Evolutionary conservation across 495 filamentous ascomycete genomes (phyloP).

Genomic region (Thozetella sp.): DNA sequence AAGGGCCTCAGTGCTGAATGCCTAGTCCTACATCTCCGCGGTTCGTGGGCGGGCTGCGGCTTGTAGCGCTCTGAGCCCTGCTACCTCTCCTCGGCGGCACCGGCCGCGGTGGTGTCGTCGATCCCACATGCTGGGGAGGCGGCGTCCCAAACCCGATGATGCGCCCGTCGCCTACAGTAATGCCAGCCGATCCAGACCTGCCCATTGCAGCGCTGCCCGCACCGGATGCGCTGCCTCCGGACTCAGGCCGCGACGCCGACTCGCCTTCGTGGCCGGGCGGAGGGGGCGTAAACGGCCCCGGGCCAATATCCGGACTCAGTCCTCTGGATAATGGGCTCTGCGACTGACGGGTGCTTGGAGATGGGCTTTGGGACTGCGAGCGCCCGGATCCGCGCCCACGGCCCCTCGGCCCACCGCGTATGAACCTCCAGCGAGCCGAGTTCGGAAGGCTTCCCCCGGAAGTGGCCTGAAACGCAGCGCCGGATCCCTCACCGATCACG

Average conservation of each 20-base stretch:
- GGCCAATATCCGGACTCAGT: not conserved
- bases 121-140: not conserved
- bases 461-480: not conserved
- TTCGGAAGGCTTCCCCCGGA: not conserved
- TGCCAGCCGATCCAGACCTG: constrained; percentile 16
- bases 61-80: not conserved
- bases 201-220: constrained; percentile 4
- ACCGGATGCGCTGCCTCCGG: not conserved
- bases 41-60: not conserved
- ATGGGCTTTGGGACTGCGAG: constrained; percentile 5
- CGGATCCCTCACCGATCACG: constrained; percentile 1
- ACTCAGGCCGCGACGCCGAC: constrained; percentile 6
- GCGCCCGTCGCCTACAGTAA: constrained; percentile 16
- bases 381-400: not conserved
- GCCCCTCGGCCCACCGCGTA: not conserved
- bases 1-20: not conserved
- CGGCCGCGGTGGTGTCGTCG: no score
- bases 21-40: not conserved
- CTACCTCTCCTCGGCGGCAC: not conserved
- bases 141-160: constrained; percentile 21
- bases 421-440: constrained; percentile 4
- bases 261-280: constrained; percentile 3
- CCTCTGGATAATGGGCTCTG: not conserved
- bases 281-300: not conserved
- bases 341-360: not conserved